Conservation (phyloP, 2,329 filamentous ascomycete species). For the Penicillium sp. region DNA sequence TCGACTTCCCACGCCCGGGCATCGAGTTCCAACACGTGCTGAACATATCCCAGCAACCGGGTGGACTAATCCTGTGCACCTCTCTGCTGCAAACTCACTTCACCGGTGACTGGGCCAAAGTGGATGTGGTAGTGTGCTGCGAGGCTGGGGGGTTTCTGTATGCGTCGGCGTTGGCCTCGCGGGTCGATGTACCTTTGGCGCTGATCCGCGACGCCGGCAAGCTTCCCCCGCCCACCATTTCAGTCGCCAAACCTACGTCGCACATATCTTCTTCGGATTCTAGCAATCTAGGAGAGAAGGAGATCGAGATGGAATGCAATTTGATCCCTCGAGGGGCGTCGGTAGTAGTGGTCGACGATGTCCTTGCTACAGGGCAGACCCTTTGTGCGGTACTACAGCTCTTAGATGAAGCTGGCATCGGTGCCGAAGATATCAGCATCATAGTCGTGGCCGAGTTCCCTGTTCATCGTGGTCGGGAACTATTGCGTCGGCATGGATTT, state of each 20-base stretch:
- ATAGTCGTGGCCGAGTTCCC: constrained; percentile 60
- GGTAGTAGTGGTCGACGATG: constrained; percentile 61
- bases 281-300: constrained; percentile 26
- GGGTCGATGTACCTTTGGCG: constrained; percentile 45
- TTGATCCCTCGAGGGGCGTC: constrained; percentile 40
- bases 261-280: constrained; percentile 52
- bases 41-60: constrained; percentile 51
- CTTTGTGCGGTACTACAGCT: constrained; percentile 54
- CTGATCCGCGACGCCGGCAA: constrained; percentile 58
- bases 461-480: constrained; percentile 50
- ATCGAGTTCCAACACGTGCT: constrained; percentile 61
- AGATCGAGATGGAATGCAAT: constrained; percentile 52
- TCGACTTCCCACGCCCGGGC: constrained; percentile 51
- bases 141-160: constrained; percentile 59
- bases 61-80: constrained; percentile 53
- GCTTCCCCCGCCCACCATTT: constrained; percentile 57
- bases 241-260: constrained; percentile 49
- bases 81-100: constrained; percentile 51
- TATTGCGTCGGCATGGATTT: constrained; percentile 51
- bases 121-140: constrained; percentile 52
- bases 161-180: constrained; percentile 51
- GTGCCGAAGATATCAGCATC: constrained; percentile 44
- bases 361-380: constrained; percentile 56
- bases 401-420: constrained; percentile 45
- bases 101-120: constrained; percentile 46